These are phyloP conservation scores for Gonapodya prolifera DNA, from an alignment of 192 early-diverging fungal species.

Conservation along the genomic window DNA sequence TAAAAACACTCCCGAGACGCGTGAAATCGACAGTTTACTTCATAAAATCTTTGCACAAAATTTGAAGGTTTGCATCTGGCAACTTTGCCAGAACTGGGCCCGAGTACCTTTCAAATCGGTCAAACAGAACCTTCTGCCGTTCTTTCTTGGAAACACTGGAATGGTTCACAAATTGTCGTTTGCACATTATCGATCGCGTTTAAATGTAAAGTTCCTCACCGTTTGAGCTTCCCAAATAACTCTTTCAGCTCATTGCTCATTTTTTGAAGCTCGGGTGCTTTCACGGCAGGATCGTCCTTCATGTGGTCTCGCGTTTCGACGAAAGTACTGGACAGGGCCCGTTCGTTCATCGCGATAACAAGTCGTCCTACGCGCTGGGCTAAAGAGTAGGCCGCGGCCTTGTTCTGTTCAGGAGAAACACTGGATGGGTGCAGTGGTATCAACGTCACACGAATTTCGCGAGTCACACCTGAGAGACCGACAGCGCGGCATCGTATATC, in stretches of 20 bases:
- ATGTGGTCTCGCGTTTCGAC: background rate
- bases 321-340: background rate
- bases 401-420: background rate
- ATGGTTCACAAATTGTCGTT: background rate
- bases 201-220: background rate
- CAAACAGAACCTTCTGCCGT: background rate
- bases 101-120: background rate
- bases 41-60: background rate
- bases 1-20: background rate
- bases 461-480: background rate
- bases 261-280: background rate
- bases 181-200: background rate
- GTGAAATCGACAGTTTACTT: background rate
- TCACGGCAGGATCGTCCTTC: background rate
- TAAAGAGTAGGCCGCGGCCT: background rate
- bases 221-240: background rate
- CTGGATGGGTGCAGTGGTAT: background rate
- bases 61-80: background rate
- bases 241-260: background rate
- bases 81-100: background rate
- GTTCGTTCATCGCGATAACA: background rate
- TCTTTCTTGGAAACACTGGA: background rate
- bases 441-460: background rate
- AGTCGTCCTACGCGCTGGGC: background rate
- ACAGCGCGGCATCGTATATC: background rate